Evolutionary conservation across 345 rosid species (phyloP), one percentile per base, ranked within the genome.

Genomic region (Moringa oleifera): DNA sequence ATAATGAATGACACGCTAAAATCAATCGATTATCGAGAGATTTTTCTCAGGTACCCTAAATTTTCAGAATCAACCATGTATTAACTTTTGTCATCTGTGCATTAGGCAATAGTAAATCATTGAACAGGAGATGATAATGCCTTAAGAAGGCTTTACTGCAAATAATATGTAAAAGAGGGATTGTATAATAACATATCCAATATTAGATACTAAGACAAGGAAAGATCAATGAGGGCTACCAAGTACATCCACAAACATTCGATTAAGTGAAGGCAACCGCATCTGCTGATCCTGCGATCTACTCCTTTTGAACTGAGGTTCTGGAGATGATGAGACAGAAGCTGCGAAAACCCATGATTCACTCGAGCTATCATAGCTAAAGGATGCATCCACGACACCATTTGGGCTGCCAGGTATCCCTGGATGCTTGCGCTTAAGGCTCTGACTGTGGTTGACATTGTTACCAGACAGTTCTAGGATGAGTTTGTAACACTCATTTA

Each of bases 331-430:
- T 11, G 91, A 79, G 59, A 74, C 55, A 0, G 78, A 64, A 23
- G 86, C 74, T 51, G 81, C 71, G 58, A 71, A 50, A 58, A 70
- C 71, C 96, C 97, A 90, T 0, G 83, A 81, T 36, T 81, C 78
- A 75, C 73, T 81, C 11, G 90, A 89, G 77, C 78, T 85, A 23
- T 92, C 90, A 16, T 75, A 77, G 74, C 86, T 83, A 77, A 84
- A 88, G 53, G 68, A 74, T 22, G 76, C 72, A 69, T 85, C 89
- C 15, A 83, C 51, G 51, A 87, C 82, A 57, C 83, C 91, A 58
- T 55, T 77, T 25, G 90, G 85, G 76, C 91, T 80, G 37, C 77
- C 58, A 2, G 87, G 81, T 23, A 54, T 25, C 0, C 75, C 65
- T 25, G 61, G 63, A 58, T 62, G 61, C 83, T 63, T 79, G 72